A percentile compares a stretch with the other conserved stretches of the same genome.
Evolutionary conservation across 2,329 filamentous ascomycete genomes (phyloP).

Genomic region (Trichophyton mentagrophytes): DNA sequence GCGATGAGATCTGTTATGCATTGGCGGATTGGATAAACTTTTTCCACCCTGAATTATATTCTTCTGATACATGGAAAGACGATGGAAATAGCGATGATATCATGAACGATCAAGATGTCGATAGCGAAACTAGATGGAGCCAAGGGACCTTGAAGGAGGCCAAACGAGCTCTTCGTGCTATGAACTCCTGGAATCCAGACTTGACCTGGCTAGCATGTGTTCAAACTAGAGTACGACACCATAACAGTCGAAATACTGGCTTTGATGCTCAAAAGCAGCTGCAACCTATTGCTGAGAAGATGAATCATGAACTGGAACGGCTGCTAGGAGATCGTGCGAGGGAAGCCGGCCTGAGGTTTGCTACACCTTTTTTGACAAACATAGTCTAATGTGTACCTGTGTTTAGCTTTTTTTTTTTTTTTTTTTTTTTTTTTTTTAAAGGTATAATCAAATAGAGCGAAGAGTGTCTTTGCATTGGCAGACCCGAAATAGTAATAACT

Average conservation of each 20-base stretch:
- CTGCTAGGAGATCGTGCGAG: background rate
- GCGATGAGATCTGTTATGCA: slow-evolving; percentile 30
- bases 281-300: background rate
- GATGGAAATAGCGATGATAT: background rate
- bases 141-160: slow-evolving; percentile 15
- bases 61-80: slow-evolving; percentile 11
- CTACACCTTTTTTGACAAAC: slow-evolving; percentile 16
- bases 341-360: slow-evolving; percentile 17
- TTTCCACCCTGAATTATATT: slow-evolving; percentile 25
- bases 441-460: background rate
- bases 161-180: slow-evolving; percentile 24
- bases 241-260: background rate
- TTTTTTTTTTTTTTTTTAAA: too few relatives aligned
- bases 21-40: slow-evolving; percentile 28
- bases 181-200: slow-evolving; percentile 32
- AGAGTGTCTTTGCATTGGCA: background rate
- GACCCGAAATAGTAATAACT: background rate
- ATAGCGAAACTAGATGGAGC: slow-evolving; percentile 21
- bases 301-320: background rate
- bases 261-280: too few relatives aligned
- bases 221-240: slow-evolving; percentile 6
- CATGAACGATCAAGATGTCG: slow-evolving; percentile 7
- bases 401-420: too few relatives aligned
- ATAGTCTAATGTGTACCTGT: background rate
- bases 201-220: slow-evolving; percentile 31